Percentiles rank a stretch among this genome's conserved stretches.
These are phyloP conservation scores for Microsporum canis DNA, from an alignment of 2,329 filamentous ascomycete species.

Conservation along the genomic window DNA sequence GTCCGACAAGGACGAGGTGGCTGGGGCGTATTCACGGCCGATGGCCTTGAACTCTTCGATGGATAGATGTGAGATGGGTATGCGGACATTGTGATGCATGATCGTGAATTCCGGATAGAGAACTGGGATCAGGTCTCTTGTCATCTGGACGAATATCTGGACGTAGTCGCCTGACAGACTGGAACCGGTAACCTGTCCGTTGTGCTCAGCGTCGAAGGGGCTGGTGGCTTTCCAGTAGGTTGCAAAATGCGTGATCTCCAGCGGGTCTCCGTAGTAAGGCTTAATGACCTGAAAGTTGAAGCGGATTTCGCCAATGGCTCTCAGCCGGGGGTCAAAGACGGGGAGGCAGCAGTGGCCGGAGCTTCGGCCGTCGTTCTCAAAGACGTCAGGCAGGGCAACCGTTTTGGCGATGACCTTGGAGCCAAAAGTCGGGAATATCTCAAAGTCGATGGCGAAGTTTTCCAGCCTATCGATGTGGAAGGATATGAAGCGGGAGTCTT, in stretches of 20 bases:
- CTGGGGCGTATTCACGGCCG: constrained; percentile 29
- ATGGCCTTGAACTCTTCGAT: constrained; percentile 46
- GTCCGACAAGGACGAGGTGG: not conserved
- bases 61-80: constrained; percentile 69
- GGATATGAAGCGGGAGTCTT: constrained; percentile 84
- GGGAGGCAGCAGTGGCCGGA: constrained; percentile 74
- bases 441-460: constrained; percentile 88
- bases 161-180: constrained; percentile 95
- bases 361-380: constrained; percentile 62
- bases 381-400: constrained; percentile 78
- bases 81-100: constrained; percentile 60
- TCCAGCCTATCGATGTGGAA: constrained; percentile 94
- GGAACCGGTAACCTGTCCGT: constrained; percentile 82
- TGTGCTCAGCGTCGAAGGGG: constrained; percentile 74
- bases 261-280: constrained; percentile 78
- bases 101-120: constrained; percentile 80
- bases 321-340: constrained; percentile 79
- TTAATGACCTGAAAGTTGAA: constrained; percentile 96
- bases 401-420: constrained; percentile 96
- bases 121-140: constrained; percentile 74
- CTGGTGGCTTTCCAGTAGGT: constrained; percentile 99
- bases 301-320: constrained; percentile 83
- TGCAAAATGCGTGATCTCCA: constrained; percentile 96
- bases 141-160: constrained; percentile 81
- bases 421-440: constrained; percentile 94